Percentiles rank a stretch among this genome's conserved stretches.
phyloP scores from a whole-genome alignment of 2,329 filamentous ascomycete genomes.

The Talaromyces sp. region DNA sequence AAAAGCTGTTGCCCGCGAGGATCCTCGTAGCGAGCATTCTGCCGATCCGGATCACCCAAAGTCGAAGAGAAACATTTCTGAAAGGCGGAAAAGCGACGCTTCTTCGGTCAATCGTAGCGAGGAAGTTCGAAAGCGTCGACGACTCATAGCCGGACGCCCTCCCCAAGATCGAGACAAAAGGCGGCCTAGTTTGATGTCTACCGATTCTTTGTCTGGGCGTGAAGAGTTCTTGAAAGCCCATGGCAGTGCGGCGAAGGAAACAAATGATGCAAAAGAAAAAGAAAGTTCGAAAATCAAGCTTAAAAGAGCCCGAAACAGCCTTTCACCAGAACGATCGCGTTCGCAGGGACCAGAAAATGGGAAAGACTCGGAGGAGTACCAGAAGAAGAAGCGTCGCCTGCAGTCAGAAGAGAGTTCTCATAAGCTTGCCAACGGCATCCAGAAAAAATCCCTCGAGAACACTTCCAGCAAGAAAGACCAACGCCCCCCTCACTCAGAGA shows the following conservation, averaged over 20 bases:
- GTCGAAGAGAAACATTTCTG: slow-evolving; percentile 21
- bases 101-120: slow-evolving; percentile 24
- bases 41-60: slow-evolving; percentile 33
- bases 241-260: slow-evolving; percentile 7
- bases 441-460: slow-evolving; percentile 21
- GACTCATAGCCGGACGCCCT: slow-evolving; percentile 38
- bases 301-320: slow-evolving; percentile 40
- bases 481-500: slow-evolving; percentile 16
- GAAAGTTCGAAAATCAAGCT: slow-evolving; percentile 17
- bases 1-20: slow-evolving; percentile 19
- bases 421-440: slow-evolving; percentile 26
- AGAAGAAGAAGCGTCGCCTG: slow-evolving; percentile 41
- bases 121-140: slow-evolving; percentile 34
- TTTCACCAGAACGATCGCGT: slow-evolving; percentile 36
- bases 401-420: slow-evolving; percentile 34
- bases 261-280: not conserved
- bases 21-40: slow-evolving; percentile 19
- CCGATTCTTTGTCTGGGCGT: slow-evolving; percentile 36
- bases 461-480: slow-evolving; percentile 10
- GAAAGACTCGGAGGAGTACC: slow-evolving; percentile 26
- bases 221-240: slow-evolving; percentile 31
- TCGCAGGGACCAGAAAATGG: slow-evolving; percentile 30
- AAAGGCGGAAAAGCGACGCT: slow-evolving; percentile 29
- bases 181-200: slow-evolving; percentile 34
- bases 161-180: slow-evolving; percentile 32